Evolutionary conservation across 2,329 filamentous ascomycete species (phyloP).

Genomic region (Dactylonectria macrodidyma): DNA sequence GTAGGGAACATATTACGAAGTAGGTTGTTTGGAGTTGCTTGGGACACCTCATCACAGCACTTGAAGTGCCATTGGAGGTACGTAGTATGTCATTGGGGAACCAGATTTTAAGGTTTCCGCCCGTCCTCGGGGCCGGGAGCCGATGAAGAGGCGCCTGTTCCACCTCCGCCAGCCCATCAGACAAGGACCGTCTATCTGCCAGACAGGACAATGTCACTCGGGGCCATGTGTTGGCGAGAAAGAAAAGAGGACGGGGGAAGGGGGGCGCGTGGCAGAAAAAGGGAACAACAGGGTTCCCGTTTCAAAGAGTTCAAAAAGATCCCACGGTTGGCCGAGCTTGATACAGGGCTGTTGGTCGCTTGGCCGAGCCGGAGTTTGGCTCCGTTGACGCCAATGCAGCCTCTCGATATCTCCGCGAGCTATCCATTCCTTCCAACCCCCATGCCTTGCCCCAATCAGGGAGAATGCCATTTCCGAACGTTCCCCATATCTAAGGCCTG

Average conservation of each 20-base stretch:
- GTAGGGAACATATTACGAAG: no score
- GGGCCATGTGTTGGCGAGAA: slow-evolving; percentile 5
- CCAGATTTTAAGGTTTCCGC: slow-evolving; percentile 23
- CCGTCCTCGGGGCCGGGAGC: slow-evolving; percentile 9
- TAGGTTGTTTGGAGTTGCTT: background rate
- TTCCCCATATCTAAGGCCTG: background rate
- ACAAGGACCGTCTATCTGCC: background rate
- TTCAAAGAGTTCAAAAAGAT: background rate
- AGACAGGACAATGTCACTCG: slow-evolving; percentile 4
- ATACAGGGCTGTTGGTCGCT: background rate
- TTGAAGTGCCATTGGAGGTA: background rate
- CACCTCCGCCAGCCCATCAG: background rate
- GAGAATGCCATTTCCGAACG: background rate
- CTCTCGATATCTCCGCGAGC: background rate
- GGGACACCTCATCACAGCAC: background rate
- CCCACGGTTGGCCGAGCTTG: background rate
- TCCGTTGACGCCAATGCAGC: background rate
- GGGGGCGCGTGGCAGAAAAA: slow-evolving; percentile 23
- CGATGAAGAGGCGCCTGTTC: slow-evolving; percentile 1
- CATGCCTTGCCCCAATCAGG: background rate
- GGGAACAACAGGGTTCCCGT: background rate
- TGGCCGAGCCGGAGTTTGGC: background rate
- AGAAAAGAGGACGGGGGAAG: slow-evolving; percentile 1
- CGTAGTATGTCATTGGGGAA: slow-evolving; percentile 11
- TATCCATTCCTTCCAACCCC: background rate